Percentiles rank a stretch among this genome's conserved stretches.
Evolutionary conservation across 805 yeast species (phyloP).

Genomic region (Candida hungchunana): DNA sequence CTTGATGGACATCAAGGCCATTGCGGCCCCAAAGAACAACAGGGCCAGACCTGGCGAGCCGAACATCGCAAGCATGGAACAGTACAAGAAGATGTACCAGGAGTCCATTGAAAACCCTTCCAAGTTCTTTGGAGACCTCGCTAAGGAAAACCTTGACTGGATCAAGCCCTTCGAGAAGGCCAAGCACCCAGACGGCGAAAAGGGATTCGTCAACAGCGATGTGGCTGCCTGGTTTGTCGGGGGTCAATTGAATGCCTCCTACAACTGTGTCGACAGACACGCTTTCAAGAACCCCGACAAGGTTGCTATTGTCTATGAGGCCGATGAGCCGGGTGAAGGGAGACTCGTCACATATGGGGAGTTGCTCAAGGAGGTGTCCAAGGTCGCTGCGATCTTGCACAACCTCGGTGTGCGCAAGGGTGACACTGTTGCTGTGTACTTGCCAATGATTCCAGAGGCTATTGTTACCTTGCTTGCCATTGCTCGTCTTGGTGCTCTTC

Average conservation of each 20-base stretch:
- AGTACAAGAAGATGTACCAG: constrained; percentile 68
- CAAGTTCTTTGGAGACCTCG: constrained; percentile 74
- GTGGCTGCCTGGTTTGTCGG: constrained; percentile 72
- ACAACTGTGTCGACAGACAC: constrained; percentile 80
- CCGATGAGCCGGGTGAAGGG: constrained; percentile 60
- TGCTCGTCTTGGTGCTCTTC: constrained; percentile 77
- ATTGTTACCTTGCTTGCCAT: constrained; percentile 72
- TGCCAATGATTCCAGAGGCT: constrained; percentile 86
- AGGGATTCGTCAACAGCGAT: constrained; percentile 44
- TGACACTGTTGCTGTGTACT: constrained; percentile 80
- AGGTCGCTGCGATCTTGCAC: constrained; percentile 65
- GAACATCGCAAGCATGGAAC: constrained; percentile 38
- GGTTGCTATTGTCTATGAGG: constrained; percentile 74
- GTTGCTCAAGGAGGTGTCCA: constrained; percentile 63
- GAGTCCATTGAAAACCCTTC: constrained; percentile 82
- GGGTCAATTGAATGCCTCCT: constrained; percentile 76
- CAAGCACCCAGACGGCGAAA: constrained; percentile 36
- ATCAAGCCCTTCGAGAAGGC: constrained; percentile 75
- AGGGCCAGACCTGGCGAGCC: constrained; percentile 24
- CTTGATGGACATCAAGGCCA: constrained; percentile 26
- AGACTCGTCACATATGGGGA: constrained; percentile 60
- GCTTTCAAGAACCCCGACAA: constrained; percentile 68
- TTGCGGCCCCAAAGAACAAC: constrained; percentile 23
- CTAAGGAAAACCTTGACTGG: constrained; percentile 75
- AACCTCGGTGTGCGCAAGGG: constrained; percentile 71